These are phyloP conservation scores for Diaporthe destruens DNA, from an alignment of 2,329 filamentous ascomycete species.

Conservation along the genomic window DNA sequence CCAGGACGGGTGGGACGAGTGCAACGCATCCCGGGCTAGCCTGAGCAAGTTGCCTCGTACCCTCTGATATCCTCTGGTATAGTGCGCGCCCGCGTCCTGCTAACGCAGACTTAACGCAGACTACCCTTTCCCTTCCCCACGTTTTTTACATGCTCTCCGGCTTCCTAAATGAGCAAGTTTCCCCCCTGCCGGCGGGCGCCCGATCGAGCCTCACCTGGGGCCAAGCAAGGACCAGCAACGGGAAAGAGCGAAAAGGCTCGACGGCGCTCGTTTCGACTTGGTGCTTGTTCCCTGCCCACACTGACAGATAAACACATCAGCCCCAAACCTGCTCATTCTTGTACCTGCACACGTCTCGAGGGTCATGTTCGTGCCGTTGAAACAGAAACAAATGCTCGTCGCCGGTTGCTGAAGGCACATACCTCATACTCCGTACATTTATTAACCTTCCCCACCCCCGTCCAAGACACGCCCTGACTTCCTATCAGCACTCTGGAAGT, in stretches of 20 bases:
- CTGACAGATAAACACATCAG: slow-evolving; percentile 19
- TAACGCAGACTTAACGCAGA: slow-evolving; percentile 5
- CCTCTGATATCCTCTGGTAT: background rate
- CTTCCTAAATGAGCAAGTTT: slow-evolving; percentile 39
- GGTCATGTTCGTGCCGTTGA: background rate
- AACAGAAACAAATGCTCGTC: slow-evolving; percentile 11
- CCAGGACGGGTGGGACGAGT: slow-evolving; percentile 4
- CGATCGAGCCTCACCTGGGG: slow-evolving; percentile 16
- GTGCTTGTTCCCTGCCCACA: slow-evolving; percentile 31
- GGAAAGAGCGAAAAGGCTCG: slow-evolving; percentile 29
- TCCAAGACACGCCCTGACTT: too few relatives aligned
- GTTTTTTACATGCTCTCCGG: too few relatives aligned
- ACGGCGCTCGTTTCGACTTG: slow-evolving; percentile 25
- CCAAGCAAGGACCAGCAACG: background rate
- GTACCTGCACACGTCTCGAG: slow-evolving; percentile 13
- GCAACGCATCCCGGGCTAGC: slow-evolving; percentile 36
- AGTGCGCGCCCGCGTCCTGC: background rate
- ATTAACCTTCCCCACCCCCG: background rate
- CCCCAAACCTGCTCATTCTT: slow-evolving; percentile 37
- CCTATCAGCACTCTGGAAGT: slow-evolving; percentile 16
- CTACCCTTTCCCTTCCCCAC: too few relatives aligned
- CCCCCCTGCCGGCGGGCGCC: background rate
- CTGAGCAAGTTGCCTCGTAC: slow-evolving; percentile 40
- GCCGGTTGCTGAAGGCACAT: too few relatives aligned
- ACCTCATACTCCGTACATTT: background rate